Conservation (phyloP, 345 rosid species). For the Dipteronia dyeriana region DNA sequence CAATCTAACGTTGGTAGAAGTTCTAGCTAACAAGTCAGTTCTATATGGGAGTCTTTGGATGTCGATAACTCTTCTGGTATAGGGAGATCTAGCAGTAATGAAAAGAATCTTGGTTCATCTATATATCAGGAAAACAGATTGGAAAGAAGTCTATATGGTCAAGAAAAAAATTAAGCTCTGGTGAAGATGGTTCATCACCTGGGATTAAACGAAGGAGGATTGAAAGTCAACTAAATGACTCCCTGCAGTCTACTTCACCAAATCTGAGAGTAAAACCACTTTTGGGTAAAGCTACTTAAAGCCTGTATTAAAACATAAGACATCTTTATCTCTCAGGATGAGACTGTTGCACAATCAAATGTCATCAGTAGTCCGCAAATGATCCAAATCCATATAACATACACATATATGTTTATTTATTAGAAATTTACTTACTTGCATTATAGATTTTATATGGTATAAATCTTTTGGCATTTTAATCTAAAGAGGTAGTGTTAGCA, state of each 20-base stretch:
- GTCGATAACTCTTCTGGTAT: neutral
- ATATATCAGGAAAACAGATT: no score
- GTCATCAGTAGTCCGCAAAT: no score
- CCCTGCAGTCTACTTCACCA: constrained; percentile 37
- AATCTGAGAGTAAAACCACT: constrained; percentile 37
- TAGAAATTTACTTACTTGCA: no score
- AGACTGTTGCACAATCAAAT: no score
- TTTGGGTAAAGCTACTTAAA: constrained; percentile 20
- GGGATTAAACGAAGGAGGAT: constrained; percentile 53
- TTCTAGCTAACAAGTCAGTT: constrained; percentile 16
- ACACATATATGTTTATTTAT: no score
- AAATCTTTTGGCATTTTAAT: no score
- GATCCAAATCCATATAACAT: neutral
- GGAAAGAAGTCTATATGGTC: no score
- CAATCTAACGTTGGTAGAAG: neutral
- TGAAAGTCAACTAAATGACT: constrained; percentile 26
- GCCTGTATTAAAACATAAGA: constrained; percentile 21
- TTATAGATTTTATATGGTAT: no score
- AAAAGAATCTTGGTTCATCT: no score
- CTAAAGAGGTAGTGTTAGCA: no score
- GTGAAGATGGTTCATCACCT: constrained; percentile 30
- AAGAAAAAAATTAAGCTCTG: no score
- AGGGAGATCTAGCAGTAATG: no score
- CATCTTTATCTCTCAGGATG: neutral
- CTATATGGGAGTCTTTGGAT: neutral